Evolutionary conservation across 1,139 yeast species (phyloP).

Genomic region (Kurtzmaniella quercitrusa): DNA sequence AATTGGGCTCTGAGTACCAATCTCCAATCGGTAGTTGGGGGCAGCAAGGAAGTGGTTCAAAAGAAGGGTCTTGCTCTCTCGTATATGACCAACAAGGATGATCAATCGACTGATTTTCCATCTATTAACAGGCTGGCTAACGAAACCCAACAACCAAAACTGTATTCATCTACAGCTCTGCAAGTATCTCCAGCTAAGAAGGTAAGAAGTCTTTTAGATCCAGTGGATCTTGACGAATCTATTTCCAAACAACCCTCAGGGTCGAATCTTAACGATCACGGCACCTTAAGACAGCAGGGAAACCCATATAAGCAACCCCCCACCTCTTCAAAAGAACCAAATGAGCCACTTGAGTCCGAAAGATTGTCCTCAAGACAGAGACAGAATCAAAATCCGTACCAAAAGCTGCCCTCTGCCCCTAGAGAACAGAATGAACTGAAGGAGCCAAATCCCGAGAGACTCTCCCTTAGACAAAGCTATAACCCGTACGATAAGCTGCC

Average conservation of each 20-base stretch:
- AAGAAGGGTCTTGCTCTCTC: background rate
- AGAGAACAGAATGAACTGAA: background rate
- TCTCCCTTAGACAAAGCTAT: background rate
- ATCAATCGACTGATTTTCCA: background rate
- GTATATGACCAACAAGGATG: background rate
- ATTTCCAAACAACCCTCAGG: background rate
- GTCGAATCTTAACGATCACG: background rate
- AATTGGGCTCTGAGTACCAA: background rate
- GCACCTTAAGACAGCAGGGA: background rate
- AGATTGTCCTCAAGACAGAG: background rate
- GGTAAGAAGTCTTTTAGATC: background rate
- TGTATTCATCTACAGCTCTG: background rate
- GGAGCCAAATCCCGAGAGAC: background rate
- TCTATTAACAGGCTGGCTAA: background rate
- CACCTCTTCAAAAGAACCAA: too few species aligned
- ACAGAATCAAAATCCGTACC: background rate
- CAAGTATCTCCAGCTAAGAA: background rate
- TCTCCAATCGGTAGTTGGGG: background rate
- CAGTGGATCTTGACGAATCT: background rate
- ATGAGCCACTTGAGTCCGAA: too few species aligned
- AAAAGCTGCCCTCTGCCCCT: background rate
- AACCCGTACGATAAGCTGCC: background rate
- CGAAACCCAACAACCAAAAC: too few species aligned
- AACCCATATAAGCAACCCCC: background rate
- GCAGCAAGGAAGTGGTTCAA: background rate